Base-by-base conservation (phyloP, 225 moss, liverwort and hornwort species). In the Marchantia polymorpha region DNA sequence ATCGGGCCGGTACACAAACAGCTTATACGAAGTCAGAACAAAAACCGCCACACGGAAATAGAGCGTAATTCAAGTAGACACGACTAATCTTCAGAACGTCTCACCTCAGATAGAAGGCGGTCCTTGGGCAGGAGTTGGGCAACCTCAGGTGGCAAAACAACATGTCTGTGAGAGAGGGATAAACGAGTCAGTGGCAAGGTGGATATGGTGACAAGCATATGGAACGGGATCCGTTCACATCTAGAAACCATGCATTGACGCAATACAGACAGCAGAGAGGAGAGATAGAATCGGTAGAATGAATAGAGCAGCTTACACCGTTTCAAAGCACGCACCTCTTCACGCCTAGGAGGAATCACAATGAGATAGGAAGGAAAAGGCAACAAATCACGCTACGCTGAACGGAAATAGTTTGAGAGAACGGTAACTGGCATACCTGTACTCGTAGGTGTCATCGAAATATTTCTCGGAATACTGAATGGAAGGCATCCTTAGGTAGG, bases 391-490 rank as follows among this genome's bases (percentile, higher is more conserved):
- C 8, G 8, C 3, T 58, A 3, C 56, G 8, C 13, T 58, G 13
- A 20, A 58, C 5, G 39, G 39, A 39, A 39, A 39, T 39, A 2
- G 39, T 39, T 5, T 39, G 10, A 64, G 15, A 19, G 5, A 8
- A 13, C 2, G 56, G 4, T 10, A 3, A n/a, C 39, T 39, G 3
- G 3, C 39, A 50, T 51, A 85, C 84, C 84, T 87, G 82, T 84
- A 87, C 30, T 87, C 87, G 53, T 80, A 87, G 25, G 84, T 84
- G 69, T 87, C 87, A 60, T 87, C 87, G 71, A 87, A 80, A 58
- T 87, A 87, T 77, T 87, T 87, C 82, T 87, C 87, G 25, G 87
- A 87, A 46, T 87, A 87, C 78, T 87, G 87, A 29, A 87, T 87
- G 13, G 87, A 87, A 83, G 87, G 87, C 87, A 87, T 87, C 47